A percentile compares a stretch with the other conserved stretches of the same genome.
Evolutionary conservation across 1,139 yeast genomes (phyloP).

Genomic region (Starmera stellimalicola): DNA sequence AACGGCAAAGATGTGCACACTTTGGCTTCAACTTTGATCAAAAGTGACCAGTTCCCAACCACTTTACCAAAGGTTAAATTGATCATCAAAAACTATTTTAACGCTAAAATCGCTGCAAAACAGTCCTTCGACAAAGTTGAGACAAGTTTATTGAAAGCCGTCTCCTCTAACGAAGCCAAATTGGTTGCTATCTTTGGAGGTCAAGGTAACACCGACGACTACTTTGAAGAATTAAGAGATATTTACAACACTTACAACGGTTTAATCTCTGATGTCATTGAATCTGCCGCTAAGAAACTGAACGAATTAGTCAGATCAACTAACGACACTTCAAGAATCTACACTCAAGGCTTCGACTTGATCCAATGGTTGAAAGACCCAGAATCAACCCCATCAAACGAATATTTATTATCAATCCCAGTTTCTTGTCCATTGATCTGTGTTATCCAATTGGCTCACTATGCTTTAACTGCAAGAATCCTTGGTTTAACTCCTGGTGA

Average conservation of each 20-base stretch:
- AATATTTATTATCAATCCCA: slow-evolving; percentile 83
- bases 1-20: slow-evolving; percentile 78
- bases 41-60: slow-evolving; percentile 46
- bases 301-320: slow-evolving; percentile 61
- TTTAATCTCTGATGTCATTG: slow-evolving; percentile 62
- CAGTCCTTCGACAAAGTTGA: slow-evolving; percentile 46
- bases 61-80: slow-evolving; percentile 61
- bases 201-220: slow-evolving; percentile 97
- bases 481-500: slow-evolving; percentile 89
- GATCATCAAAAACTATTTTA: slow-evolving; percentile 63
- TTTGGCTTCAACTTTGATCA: slow-evolving; percentile 63
- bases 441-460: slow-evolving; percentile 90
- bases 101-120: slow-evolving; percentile 41
- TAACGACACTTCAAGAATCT: slow-evolving; percentile 75
- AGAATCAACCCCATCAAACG: slow-evolving; percentile 82
- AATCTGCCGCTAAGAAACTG: slow-evolving; percentile 59
- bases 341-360: slow-evolving; percentile 88
- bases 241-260: slow-evolving; percentile 69
- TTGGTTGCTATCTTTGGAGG: slow-evolving; percentile 92
- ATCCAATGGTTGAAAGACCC: slow-evolving; percentile 80
- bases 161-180: slow-evolving; percentile 45
- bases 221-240: slow-evolving; percentile 92
- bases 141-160: slow-evolving; percentile 58
- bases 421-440: slow-evolving; percentile 95
- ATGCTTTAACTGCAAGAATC: slow-evolving; percentile 76